Percentiles rank a stretch among this genome's conserved stretches.
Evolutionary conservation across 495 filamentous ascomycete species (phyloP).

Genomic region (Penicillium canariense): DNA sequence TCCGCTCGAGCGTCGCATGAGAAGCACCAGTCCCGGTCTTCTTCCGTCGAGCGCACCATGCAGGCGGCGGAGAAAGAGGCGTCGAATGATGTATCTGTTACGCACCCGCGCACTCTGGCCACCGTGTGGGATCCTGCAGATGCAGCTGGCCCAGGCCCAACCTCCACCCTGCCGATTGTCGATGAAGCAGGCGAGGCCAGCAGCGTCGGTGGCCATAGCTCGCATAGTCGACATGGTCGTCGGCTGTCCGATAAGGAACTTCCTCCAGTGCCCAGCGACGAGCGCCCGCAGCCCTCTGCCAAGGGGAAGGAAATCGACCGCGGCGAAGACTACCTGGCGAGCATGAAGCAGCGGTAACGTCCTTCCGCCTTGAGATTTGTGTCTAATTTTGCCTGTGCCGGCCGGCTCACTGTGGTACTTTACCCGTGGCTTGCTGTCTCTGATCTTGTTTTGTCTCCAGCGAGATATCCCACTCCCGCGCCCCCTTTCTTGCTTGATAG

Average conservation of each 20-base stretch:
- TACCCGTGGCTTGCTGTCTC: conserved; percentile 10
- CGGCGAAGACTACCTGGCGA: conserved; percentile 9
- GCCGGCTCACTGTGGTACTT: conserved; percentile 1
- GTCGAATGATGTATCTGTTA: conserved; percentile 55
- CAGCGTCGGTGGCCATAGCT: conserved; percentile 59
- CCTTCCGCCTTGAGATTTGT: background rate
- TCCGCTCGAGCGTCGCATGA: conserved; percentile 26
- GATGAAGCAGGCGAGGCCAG: conserved; percentile 84
- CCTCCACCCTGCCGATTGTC: conserved; percentile 81
- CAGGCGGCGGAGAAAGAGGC: conserved; percentile 49
- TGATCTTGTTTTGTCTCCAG: conserved; percentile 26
- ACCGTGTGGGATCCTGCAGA: conserved; percentile 56
- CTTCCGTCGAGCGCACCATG: conserved; percentile 46
- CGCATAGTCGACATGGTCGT: conserved; percentile 35
- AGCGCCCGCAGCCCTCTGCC: conserved; percentile 13
- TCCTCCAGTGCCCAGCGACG: conserved; percentile 47
- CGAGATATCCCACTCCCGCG: conserved; percentile 22
- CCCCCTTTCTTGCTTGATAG: conserved; percentile 29
- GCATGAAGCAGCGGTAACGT: background rate
- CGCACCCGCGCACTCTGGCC: conserved; percentile 50
- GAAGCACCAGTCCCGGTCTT: conserved; percentile 37
- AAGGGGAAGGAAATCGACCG: conserved; percentile 31
- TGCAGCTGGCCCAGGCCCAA: conserved; percentile 50
- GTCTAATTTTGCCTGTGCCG: background rate
- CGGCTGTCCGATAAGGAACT: conserved; percentile 50